These are phyloP conservation scores for Hyaloscypha finlandica DNA, from an alignment of 495 filamentous ascomycete genomes.

Conservation along the genomic window DNA sequence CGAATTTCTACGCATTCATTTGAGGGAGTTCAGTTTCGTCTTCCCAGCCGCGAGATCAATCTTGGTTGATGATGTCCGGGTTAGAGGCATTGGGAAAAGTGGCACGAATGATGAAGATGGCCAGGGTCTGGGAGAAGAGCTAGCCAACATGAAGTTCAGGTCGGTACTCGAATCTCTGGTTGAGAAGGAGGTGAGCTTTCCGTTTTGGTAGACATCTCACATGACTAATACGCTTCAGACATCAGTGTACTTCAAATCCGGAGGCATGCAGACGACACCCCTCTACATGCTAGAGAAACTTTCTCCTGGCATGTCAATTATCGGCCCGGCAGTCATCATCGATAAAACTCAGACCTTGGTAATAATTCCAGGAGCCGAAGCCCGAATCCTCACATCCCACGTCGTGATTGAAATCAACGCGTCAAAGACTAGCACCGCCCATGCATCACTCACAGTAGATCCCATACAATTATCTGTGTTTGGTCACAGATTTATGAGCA, in stretches of 20 bases:
- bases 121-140: not conserved
- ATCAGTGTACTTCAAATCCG: constrained; percentile 25
- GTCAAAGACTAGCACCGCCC: not conserved
- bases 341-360: constrained; percentile 36
- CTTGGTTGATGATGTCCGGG: constrained; percentile 43
- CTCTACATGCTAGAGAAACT: constrained; percentile 28
- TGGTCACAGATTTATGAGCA: constrained; percentile 41
- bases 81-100: constrained; percentile 27
- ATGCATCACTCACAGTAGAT: constrained; percentile 23
- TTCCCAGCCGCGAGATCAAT: constrained; percentile 47
- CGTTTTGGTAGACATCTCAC: too few species aligned
- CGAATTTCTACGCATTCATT: constrained; percentile 49
- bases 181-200: not conserved
- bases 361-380: constrained; percentile 28
- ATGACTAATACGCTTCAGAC: not conserved
- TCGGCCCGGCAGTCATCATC: constrained; percentile 33
- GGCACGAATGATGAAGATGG: not conserved
- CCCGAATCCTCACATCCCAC: constrained; percentile 28
- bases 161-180: constrained; percentile 11
- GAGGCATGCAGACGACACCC: constrained; percentile 30
- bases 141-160: not conserved
- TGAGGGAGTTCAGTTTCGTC: constrained; percentile 53
- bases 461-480: constrained; percentile 36
- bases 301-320: constrained; percentile 21
- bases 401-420: constrained; percentile 28